Conservation (phyloP, 345 rosid species). For the Eucalyptus coolabah region DNA sequence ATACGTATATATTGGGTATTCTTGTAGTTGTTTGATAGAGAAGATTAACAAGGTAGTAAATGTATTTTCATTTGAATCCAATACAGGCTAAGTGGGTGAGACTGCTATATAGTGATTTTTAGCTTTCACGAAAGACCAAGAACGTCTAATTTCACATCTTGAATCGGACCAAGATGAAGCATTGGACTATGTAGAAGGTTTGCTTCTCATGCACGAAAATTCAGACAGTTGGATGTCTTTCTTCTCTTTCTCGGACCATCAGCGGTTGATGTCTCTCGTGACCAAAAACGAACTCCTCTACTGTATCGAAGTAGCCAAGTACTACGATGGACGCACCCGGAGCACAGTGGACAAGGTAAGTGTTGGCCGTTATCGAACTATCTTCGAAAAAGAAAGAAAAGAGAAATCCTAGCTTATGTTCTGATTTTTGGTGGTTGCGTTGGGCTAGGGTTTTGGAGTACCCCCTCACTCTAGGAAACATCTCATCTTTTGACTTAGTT, state of each 20-base stretch:
- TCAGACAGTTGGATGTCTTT: background rate
- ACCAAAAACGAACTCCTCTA: background rate
- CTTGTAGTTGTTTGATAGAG: no score
- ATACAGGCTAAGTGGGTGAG: no score
- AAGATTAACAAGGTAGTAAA: no score
- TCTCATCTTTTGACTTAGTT: background rate
- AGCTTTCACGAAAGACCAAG: background rate
- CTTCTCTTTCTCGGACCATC: background rate
- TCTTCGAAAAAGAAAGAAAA: background rate
- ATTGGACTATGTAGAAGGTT: constrained; percentile 1
- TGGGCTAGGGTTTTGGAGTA: background rate
- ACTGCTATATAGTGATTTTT: background rate
- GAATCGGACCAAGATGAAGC: background rate
- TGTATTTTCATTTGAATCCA: no score
- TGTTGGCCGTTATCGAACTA: background rate
- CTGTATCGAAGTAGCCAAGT: constrained; percentile 1
- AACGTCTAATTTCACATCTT: background rate
- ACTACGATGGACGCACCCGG: background rate
- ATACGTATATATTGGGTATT: no score
- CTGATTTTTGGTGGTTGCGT: background rate
- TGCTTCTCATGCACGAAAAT: background rate
- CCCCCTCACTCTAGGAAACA: background rate
- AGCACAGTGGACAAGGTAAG: background rate
- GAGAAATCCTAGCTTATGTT: background rate
- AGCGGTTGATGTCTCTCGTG: background rate